phyloP scores from a whole-genome alignment of 2,329 filamentous ascomycete genomes.

The Celoporthe dispersa region DNA sequence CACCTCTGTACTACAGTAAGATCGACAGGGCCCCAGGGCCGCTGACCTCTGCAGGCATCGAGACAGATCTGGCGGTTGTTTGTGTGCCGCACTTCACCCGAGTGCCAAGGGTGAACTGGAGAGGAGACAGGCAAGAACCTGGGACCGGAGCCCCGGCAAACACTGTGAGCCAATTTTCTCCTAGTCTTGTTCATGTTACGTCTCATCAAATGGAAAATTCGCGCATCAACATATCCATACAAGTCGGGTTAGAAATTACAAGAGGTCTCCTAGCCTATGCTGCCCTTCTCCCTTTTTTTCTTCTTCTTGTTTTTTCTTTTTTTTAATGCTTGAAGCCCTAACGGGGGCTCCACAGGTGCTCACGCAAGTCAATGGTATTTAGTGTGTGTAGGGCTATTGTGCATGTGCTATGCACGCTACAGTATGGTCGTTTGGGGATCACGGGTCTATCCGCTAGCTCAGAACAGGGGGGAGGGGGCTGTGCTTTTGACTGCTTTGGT shows the following conservation, averaged over 20 bases:
- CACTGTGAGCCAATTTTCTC: neutral
- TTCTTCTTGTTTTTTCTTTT: neutral
- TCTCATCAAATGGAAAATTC: neutral
- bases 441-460: slow-evolving; percentile 2
- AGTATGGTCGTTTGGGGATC: neutral
- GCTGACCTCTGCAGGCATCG: too few relatives aligned
- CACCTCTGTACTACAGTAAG: too few relatives aligned
- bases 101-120: too few relatives aligned
- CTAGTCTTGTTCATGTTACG: neutral
- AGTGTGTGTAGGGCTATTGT: neutral
- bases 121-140: neutral
- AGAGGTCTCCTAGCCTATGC: neutral
- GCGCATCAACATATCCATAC: neutral
- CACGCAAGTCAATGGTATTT: too few relatives aligned
- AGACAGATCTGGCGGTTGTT: too few relatives aligned
- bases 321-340: neutral
- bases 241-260: neutral
- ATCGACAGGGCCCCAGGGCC: too few relatives aligned
- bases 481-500: neutral
- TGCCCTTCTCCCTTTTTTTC: too few relatives aligned
- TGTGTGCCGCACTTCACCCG: too few relatives aligned
- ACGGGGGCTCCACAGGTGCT: neutral
- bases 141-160: neutral
- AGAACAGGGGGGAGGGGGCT: neutral
- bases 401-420: neutral